Evolutionary conservation across 345 rosid species (phyloP).

Genomic region (Psidium guajava): DNA sequence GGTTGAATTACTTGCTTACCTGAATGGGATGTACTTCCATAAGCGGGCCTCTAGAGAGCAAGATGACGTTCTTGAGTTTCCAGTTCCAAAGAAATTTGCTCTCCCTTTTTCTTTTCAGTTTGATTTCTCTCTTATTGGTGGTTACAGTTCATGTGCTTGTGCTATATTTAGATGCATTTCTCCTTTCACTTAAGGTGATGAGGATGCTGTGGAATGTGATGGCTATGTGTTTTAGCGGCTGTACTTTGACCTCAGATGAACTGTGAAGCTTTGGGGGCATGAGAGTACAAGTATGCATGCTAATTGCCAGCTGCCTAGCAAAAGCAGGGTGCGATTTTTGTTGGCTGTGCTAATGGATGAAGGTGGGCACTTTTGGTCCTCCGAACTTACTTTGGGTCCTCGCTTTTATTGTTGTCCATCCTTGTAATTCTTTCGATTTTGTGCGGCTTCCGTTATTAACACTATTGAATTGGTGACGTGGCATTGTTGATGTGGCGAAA

Average conservation of each 20-base stretch:
- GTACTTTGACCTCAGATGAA: background rate
- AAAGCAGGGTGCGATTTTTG: background rate
- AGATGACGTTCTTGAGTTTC: background rate
- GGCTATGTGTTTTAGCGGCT: background rate
- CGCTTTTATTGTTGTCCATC: background rate
- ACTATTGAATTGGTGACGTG: background rate
- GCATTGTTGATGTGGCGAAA: background rate
- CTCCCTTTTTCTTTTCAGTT: background rate
- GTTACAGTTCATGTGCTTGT: background rate
- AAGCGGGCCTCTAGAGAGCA: background rate
- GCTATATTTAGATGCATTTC: background rate
- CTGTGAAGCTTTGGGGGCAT: background rate
- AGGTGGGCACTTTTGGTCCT: background rate
- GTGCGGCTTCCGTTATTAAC: background rate
- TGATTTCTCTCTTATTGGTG: background rate
- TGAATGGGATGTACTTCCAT: background rate
- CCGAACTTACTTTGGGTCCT: background rate
- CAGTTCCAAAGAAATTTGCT: background rate
- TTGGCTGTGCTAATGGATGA: background rate
- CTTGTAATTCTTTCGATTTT: too few relatives aligned
- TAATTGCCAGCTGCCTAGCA: background rate
- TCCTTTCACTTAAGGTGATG: background rate
- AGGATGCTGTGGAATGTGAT: background rate
- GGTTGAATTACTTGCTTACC: background rate
- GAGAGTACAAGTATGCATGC: background rate